phyloP scores from a whole-genome alignment of 768 basidiomycete species.

The Kondoa malvinella region DNA sequence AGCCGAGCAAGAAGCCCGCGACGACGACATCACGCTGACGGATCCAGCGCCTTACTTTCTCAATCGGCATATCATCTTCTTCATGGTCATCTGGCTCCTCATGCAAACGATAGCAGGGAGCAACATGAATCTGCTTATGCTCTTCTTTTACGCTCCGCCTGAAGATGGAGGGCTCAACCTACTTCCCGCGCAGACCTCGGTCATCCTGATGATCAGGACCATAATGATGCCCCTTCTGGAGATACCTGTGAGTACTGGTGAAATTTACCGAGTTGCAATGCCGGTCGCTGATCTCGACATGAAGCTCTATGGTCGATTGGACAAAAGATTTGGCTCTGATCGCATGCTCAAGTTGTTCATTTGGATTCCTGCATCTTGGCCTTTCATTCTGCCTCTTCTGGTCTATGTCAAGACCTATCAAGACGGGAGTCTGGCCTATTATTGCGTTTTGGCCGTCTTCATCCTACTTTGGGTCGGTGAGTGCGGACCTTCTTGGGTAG shows the following conservation, averaged over 20 bases:
- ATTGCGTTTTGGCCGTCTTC: neutral
- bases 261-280: too few species aligned
- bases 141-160: neutral
- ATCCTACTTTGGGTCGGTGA: neutral
- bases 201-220: neutral
- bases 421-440: neutral
- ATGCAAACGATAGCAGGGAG: neutral
- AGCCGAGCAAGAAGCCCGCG: neutral
- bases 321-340: neutral
- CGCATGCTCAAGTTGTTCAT: neutral
- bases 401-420: neutral
- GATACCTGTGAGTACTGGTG: too few species aligned
- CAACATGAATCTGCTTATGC: neutral
- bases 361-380: neutral
- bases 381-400: neutral
- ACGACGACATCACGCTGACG: neutral
- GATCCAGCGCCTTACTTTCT: neutral
- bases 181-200: neutral
- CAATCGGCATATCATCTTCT: neutral
- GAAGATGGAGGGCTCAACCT: neutral
- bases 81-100: neutral
- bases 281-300: too few species aligned
- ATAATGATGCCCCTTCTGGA: neutral
- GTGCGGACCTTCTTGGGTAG: neutral
- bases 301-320: neutral